Conservation (phyloP, 1,284 basidiomycete genomes). For the Sporisorium sorghi region DNA sequence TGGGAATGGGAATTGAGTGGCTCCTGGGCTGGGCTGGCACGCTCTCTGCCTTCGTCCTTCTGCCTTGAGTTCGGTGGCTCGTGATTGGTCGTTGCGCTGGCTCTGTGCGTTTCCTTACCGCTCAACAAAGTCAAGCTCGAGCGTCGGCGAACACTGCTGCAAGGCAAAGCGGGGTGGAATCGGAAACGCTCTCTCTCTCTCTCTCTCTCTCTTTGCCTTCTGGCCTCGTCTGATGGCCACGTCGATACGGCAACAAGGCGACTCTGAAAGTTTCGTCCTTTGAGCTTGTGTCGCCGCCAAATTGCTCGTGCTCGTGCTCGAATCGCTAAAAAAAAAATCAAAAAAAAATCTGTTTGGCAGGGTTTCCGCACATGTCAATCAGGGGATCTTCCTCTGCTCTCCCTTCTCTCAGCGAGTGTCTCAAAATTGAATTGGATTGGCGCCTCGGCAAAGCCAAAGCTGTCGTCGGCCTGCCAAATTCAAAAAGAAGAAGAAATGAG, state of each 20-base stretch:
- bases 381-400: conserved; percentile 1
- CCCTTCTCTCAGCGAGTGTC: too few species aligned
- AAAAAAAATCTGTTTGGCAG: too few species aligned
- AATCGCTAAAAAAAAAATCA: too few species aligned
- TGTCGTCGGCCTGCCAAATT: too few species aligned
- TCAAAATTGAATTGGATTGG: too few species aligned
- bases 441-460: too few species aligned
- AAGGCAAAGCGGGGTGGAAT: neutral
- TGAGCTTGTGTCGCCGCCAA: too few species aligned
- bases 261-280: neutral
- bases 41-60: too few species aligned
- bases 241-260: neutral
- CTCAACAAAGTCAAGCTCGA: neutral
- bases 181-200: neutral
- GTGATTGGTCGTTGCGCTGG: neutral
- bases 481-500: too few species aligned
- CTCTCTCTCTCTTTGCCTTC: neutral
- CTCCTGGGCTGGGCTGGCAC: too few species aligned
- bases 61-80: neutral
- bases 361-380: neutral
- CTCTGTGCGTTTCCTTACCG: too few species aligned
- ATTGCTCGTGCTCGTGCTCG: neutral
- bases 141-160: neutral
- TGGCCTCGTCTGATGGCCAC: neutral
- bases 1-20: too few species aligned